These are phyloP conservation scores for Tetradesmus obliquus DNA, from an alignment of 139 green algal species.

Conservation along the genomic window DNA sequence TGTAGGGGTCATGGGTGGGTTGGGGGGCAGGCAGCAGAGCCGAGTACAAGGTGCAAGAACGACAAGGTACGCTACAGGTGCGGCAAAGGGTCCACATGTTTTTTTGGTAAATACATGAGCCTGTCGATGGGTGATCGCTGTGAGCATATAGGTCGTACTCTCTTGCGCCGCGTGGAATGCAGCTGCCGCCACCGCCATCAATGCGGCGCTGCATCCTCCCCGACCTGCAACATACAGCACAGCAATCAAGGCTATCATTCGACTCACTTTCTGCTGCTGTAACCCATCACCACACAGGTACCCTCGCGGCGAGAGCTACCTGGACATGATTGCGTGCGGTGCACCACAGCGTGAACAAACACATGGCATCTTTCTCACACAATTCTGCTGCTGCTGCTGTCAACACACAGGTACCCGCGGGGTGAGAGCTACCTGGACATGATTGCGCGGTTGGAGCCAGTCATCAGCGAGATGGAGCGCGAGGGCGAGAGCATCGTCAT, in stretches of 20 bases:
- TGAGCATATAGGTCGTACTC: too few relatives aligned
- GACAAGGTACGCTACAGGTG: constrained; percentile 94
- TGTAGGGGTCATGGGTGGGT: not conserved
- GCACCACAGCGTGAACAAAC: too few relatives aligned
- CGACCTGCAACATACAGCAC: too few relatives aligned
- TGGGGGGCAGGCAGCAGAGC: too few relatives aligned
- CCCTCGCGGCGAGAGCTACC: constrained; percentile 84
- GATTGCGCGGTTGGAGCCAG: constrained; percentile 90
- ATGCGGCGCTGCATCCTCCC: too few relatives aligned
- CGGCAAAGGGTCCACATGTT: not conserved
- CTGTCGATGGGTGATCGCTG: too few relatives aligned
- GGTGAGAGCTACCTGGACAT: constrained; percentile 95
- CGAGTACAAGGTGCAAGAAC: constrained; percentile 53
- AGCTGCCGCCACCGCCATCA: too few relatives aligned
- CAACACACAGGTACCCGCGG: constrained; percentile 80
- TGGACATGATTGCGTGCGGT: constrained; percentile 73
- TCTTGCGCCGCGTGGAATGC: too few relatives aligned
- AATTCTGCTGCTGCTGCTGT: not conserved
- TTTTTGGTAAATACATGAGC: too few relatives aligned
- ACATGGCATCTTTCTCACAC: not conserved
- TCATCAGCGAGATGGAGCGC: constrained; percentile 94
- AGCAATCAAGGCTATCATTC: too few relatives aligned
- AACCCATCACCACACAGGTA: constrained; percentile 46
- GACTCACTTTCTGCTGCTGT: not conserved
- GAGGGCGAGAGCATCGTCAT: constrained; percentile 88